Conservation (phyloP, 179 eudicot genomes). For the Spinacia oleracea region DNA sequence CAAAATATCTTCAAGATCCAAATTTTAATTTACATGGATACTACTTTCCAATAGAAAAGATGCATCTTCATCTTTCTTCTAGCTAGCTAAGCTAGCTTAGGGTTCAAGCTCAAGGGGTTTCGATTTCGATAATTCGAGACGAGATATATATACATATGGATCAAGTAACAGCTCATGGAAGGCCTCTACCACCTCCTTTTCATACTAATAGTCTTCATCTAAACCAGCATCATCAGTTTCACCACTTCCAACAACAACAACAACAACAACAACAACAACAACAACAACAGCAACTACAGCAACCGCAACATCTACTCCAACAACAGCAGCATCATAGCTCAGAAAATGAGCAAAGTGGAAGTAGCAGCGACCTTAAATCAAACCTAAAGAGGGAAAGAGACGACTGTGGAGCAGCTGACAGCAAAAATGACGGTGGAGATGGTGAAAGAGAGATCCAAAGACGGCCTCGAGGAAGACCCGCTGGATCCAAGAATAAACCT, state of each 20-base stretch:
- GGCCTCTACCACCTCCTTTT: slow-evolving; percentile 44
- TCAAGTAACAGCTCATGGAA: slow-evolving; percentile 49
- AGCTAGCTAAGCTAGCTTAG: too few relatives aligned
- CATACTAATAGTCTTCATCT: slow-evolving; percentile 43
- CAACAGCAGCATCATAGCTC: slow-evolving; percentile 33
- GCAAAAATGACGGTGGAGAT: slow-evolving; percentile 19
- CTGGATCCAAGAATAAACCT: slow-evolving; percentile 96
- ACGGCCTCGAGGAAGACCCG: slow-evolving; percentile 75
- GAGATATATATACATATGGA: slow-evolving; percentile 28
- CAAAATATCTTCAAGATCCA: neutral
- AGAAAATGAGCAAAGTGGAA: slow-evolving; percentile 46
- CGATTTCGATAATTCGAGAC: neutral
- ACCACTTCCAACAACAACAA: slow-evolving; percentile 40
- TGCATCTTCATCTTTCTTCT: neutral
- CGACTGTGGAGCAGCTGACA: slow-evolving; percentile 30
- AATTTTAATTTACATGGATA: neutral
- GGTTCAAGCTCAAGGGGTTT: too few relatives aligned
- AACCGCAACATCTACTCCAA: slow-evolving; percentile 24
- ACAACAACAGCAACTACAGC: slow-evolving; percentile 28
- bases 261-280: slow-evolving; percentile 43
- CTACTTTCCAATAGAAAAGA: neutral
- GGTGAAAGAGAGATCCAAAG: slow-evolving; percentile 39
- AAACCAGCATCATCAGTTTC: slow-evolving; percentile 36
- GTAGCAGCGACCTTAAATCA: slow-evolving; percentile 41
- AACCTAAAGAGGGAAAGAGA: slow-evolving; percentile 44